These are phyloP conservation scores for Aureobasidium zeae DNA, from an alignment of 2,329 filamentous ascomycete genomes.

Conservation along the genomic window DNA sequence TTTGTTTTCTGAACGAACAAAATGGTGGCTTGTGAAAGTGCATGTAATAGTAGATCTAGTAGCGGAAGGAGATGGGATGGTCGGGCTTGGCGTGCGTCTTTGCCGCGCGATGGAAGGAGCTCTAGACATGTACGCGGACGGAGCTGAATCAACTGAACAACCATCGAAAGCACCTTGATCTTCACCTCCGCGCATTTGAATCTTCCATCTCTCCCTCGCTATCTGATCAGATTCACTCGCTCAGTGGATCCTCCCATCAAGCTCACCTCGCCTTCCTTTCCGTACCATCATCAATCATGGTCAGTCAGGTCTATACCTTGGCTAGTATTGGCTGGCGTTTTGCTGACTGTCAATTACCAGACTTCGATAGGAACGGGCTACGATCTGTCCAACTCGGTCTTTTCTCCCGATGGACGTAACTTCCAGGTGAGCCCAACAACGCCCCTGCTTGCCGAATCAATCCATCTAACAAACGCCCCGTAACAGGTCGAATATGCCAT, in stretches of 20 bases:
- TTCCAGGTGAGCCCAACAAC: slow-evolving; percentile 62
- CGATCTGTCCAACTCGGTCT: slow-evolving; percentile 98
- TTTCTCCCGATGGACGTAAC: slow-evolving; percentile 96
- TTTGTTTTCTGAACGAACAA: too few relatives aligned
- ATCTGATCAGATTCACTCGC: not conserved
- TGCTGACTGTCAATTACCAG: slow-evolving; percentile 39
- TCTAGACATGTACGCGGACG: too few relatives aligned
- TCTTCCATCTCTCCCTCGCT: not conserved
- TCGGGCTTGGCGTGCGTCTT: slow-evolving; percentile 10
- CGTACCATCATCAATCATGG: slow-evolving; percentile 30
- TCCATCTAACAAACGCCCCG: slow-evolving; percentile 1
- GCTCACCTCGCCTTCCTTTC: slow-evolving; percentile 63
- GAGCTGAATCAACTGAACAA: too few relatives aligned
- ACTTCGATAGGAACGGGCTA: slow-evolving; percentile 99
- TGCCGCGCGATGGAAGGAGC: not conserved
- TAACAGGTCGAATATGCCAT: slow-evolving; percentile 79
- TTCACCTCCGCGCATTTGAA: slow-evolving; percentile 3
- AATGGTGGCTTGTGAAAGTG: too few relatives aligned
- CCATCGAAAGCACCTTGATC: slow-evolving; percentile 4
- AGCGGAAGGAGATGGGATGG: not conserved
- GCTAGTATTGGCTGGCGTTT: too few relatives aligned
- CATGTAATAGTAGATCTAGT: too few relatives aligned
- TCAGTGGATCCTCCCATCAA: slow-evolving; percentile 41
- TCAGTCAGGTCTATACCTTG: too few relatives aligned
- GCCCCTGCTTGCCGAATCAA: not conserved